A percentile compares a stretch with the other conserved stretches of the same genome.
Evolutionary conservation across 2,329 filamentous ascomycete species (phyloP).

Genomic region (Ophiostoma ulmi): DNA sequence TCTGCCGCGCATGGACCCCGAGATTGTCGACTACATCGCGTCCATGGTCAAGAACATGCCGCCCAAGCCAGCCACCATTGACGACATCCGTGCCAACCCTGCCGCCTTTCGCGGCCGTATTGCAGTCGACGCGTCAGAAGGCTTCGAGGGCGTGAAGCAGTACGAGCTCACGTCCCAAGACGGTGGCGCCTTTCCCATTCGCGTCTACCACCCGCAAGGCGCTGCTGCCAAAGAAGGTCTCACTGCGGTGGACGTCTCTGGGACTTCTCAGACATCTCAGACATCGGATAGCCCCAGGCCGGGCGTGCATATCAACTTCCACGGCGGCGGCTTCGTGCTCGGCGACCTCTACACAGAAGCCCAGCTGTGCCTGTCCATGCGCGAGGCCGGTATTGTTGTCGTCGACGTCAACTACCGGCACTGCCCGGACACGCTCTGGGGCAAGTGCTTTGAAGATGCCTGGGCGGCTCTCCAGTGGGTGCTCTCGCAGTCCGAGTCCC

Average conservation of each 20-base stretch:
- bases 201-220: constrained; percentile 22
- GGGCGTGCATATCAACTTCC: constrained; percentile 26
- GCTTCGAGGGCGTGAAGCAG: constrained; percentile 21
- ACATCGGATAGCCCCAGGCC: not conserved
- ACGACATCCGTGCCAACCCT: constrained; percentile 21
- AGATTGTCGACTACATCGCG: constrained; percentile 21
- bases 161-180: constrained; percentile 21
- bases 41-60: constrained; percentile 14
- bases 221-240: not conserved
- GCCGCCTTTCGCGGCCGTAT: constrained; percentile 15
- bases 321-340: constrained; percentile 38
- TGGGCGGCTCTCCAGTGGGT: constrained; percentile 38
- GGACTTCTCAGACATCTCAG: too few relatives aligned
- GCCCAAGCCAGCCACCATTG: constrained; percentile 11
- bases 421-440: constrained; percentile 37
- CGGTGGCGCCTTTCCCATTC: constrained; percentile 18
- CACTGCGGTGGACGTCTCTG: not conserved
- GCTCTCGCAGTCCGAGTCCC: constrained; percentile 29
- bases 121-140: constrained; percentile 20
- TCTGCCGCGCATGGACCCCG: constrained; percentile 25
- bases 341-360: constrained; percentile 35
- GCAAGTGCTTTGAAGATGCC: constrained; percentile 37
- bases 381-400: constrained; percentile 37
- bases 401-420: constrained; percentile 40
- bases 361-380: constrained; percentile 36